Percentiles rank a stretch among this genome's conserved stretches.
Conservation (phyloP, 2,329 filamentous ascomycete species). For the Amesomyces nigricolor region DNA sequence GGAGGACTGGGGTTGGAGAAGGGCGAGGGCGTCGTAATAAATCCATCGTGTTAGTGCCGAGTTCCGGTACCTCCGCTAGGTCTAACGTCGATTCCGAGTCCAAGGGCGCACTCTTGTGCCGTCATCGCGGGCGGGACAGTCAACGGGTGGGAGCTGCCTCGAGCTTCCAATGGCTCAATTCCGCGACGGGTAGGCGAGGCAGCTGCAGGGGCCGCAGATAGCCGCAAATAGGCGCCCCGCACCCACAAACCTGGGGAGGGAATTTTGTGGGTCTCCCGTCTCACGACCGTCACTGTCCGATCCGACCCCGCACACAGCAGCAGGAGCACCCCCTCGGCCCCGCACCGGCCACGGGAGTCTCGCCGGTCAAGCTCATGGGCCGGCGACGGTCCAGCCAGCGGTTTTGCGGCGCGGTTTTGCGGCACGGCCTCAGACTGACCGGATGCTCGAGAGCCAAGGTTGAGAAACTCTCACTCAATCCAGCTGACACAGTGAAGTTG, state of each 20-base stretch:
- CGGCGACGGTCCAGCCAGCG: no score
- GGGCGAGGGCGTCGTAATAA: not conserved
- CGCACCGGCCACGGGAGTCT: no score
- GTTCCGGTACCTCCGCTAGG: not conserved
- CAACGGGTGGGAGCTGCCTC: not conserved
- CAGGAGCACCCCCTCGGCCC: no score
- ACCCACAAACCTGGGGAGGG: not conserved
- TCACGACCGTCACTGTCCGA: no score
- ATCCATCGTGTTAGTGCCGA: slow-evolving; percentile 3
- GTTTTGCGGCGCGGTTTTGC: no score
- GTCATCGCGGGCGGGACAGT: slow-evolving; percentile 7
- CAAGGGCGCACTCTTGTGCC: slow-evolving; percentile 3
- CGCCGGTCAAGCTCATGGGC: no score
- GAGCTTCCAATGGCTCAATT: slow-evolving; percentile 14
- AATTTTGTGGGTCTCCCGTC: no score
- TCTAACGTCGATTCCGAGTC: not conserved
- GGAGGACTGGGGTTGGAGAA: not conserved
- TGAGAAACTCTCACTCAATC: not conserved
- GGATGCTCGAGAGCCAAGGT: no score
- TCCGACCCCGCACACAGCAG: no score
- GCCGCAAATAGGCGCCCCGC: slow-evolving; percentile 20
- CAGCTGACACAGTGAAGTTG: not conserved
- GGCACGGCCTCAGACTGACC: no score
- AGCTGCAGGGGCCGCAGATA: slow-evolving; percentile 18
- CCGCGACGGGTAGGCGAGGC: slow-evolving; percentile 8